Base-by-base conservation (phyloP, 1,284 basidiomycete genomes). In the Austroboletus niveus region DNA sequence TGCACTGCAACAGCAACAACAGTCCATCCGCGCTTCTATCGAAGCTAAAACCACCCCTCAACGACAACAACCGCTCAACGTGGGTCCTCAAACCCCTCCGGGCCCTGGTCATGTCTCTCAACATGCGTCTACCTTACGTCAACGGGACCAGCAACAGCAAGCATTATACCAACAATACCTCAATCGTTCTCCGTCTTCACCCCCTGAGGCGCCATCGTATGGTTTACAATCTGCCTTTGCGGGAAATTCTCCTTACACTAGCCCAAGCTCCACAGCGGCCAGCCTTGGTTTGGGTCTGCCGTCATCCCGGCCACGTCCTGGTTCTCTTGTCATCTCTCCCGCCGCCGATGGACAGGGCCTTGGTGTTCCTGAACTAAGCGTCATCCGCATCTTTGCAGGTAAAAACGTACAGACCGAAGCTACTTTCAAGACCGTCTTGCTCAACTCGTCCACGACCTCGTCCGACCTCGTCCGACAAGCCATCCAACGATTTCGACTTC, bases 361-460 rank as follows among this genome's bases (percentile, higher is more conserved):
- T 2, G 80, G 79, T 15, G 85, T 91, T 8, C 92, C 92, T 0
- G 87, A 95, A 58, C 80, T 98, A 53, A 97, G 89, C 61, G 95
- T 99, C 53, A 85, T 98, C 48, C 88, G 95, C 17, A 85, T 99
- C 42, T 98, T 99, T 66, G 94, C 94, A 0, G 96, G 95, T 9
- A 85, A 89, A 56, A 78, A 87, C 57, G 65, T 94, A 49, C 85
- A 94, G 64, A 92, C 92, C 1, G 94, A 98, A 59, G 92, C 94
- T 4, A 97, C 94, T 1, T 99, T 98, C 80, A 98, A 98, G 76
- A 98, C 96, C 1, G 96, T 97, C 1, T 72, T 98, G 20, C 81
- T 98, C 55, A 98, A 95, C 64, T 77, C 89, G 8, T 85, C 84
- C 5, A 98, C 94, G 0, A 89, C 87, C 0, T 83, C 92, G 0